These are phyloP conservation scores for Aspergillus pseudotamarii DNA, from an alignment of 2,329 filamentous ascomycete genomes.

Conservation along the genomic window DNA sequence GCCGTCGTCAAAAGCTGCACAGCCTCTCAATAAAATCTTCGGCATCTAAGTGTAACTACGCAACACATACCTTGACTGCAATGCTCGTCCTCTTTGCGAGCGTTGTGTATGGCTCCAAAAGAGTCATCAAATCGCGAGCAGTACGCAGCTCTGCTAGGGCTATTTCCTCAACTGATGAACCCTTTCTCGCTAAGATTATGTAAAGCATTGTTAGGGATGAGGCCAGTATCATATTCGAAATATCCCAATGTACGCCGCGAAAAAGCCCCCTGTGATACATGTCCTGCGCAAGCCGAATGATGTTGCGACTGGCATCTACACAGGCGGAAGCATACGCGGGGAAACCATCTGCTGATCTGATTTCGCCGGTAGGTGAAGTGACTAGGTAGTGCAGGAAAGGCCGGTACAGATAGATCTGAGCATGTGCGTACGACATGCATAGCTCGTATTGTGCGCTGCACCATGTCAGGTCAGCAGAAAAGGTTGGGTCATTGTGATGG, in stretches of 20 bases:
- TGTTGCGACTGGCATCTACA: constrained; percentile 14
- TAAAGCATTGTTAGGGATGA: constrained; percentile 11
- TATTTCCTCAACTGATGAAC: background rate
- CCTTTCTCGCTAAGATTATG: constrained; percentile 7
- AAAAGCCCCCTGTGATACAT: constrained; percentile 15
- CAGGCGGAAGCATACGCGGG: constrained; percentile 11
- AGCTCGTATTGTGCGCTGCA: constrained; percentile 14
- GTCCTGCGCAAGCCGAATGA: constrained; percentile 17
- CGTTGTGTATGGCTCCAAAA: background rate
- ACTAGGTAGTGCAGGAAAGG: constrained; percentile 15
- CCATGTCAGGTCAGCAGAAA: background rate
- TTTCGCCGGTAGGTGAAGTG: background rate
- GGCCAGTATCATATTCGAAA: constrained; percentile 10
- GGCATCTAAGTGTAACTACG: background rate
- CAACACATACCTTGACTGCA: background rate
- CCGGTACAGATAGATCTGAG: constrained; percentile 15
- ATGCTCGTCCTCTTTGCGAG: background rate
- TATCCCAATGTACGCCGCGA: constrained; percentile 11
- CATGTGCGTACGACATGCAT: constrained; percentile 12
- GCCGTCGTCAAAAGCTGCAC: background rate
- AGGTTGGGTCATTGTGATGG: background rate
- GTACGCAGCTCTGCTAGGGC: background rate
- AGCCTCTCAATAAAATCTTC: background rate
- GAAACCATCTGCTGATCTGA: constrained; percentile 3
- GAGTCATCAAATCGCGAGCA: background rate